Percentiles rank a stretch among this genome's conserved stretches.
Evolutionary conservation across 2,329 filamentous ascomycete genomes (phyloP).

Genomic region (Aspergillus sp.): DNA sequence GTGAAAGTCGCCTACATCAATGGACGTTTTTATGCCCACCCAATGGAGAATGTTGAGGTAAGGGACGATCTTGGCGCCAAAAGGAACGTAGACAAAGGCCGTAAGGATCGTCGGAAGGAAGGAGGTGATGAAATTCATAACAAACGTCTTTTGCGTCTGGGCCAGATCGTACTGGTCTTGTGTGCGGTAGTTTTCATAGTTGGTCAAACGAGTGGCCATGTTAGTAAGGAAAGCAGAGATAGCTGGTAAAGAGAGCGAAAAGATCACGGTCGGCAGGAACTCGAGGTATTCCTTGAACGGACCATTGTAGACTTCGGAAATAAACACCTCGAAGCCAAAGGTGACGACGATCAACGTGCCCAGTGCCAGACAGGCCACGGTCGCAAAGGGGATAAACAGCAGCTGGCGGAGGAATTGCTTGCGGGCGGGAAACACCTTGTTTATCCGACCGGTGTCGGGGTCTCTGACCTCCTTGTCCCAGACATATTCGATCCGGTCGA

Average conservation of each 20-base stretch:
- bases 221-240: constrained; percentile 70
- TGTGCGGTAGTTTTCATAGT: constrained; percentile 89
- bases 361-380: constrained; percentile 66
- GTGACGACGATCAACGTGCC: constrained; percentile 79
- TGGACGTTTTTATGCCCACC: constrained; percentile 34
- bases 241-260: constrained; percentile 76
- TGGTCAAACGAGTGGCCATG: constrained; percentile 71
- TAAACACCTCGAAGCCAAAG: constrained; percentile 92
- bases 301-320: constrained; percentile 87
- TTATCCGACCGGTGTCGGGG: constrained; percentile 72
- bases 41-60: constrained; percentile 78
- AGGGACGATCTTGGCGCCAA: constrained; percentile 76
- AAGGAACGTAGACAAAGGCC: constrained; percentile 90
- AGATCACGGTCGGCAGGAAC: constrained; percentile 81
- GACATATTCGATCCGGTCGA: constrained; percentile 69
- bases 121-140: constrained; percentile 94
- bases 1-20: constrained; percentile 55
- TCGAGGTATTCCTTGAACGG: constrained; percentile 79
- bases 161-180: constrained; percentile 77
- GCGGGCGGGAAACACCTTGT: constrained; percentile 69
- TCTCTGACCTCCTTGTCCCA: constrained; percentile 75
- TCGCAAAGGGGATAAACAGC: constrained; percentile 77
- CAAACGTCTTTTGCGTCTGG: constrained; percentile 87
- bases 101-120: constrained; percentile 91
- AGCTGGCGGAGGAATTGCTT: constrained; percentile 74